phyloP scores from a whole-genome alignment of 371 early-diverging fungal species.

The Modicella reniformis region DNA sequence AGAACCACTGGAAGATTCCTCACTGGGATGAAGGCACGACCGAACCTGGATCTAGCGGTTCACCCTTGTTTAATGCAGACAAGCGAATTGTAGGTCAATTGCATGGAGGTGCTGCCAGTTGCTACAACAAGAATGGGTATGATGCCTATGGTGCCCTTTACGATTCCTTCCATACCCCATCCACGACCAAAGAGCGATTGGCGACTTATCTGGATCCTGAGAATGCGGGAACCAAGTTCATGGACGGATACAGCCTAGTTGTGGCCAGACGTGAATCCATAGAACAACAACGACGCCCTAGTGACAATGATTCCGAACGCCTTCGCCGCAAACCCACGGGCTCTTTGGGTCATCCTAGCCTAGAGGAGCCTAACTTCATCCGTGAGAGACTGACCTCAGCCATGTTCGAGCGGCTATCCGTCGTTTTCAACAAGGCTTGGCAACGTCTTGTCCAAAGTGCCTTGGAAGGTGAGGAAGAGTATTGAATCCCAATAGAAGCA shows the following conservation, averaged over 20 bases:
- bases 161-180: slow-evolving; percentile 48
- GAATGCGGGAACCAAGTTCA: slow-evolving; percentile 26
- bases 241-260: slow-evolving; percentile 45
- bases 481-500: background rate
- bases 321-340: background rate
- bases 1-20: slow-evolving; percentile 49
- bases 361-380: slow-evolving; percentile 17
- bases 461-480: background rate
- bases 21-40: slow-evolving; percentile 55
- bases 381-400: background rate
- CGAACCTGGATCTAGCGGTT: slow-evolving; percentile 65
- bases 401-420: slow-evolving; percentile 1
- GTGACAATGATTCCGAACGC: background rate
- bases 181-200: slow-evolving; percentile 35
- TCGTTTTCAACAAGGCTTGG: slow-evolving; percentile 9
- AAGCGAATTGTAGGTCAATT: slow-evolving; percentile 62
- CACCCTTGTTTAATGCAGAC: slow-evolving; percentile 59
- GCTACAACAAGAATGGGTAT: slow-evolving; percentile 59
- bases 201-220: slow-evolving; percentile 53
- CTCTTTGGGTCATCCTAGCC: slow-evolving; percentile 5
- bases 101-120: slow-evolving; percentile 62
- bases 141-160: slow-evolving; percentile 59
- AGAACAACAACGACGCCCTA: slow-evolving; percentile 7
- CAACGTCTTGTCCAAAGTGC: background rate
- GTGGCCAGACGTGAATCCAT: slow-evolving; percentile 21